These are phyloP conservation scores for Scalesia atractyloides DNA, from an alignment of 129 eudicot species.

Conservation along the genomic window DNA sequence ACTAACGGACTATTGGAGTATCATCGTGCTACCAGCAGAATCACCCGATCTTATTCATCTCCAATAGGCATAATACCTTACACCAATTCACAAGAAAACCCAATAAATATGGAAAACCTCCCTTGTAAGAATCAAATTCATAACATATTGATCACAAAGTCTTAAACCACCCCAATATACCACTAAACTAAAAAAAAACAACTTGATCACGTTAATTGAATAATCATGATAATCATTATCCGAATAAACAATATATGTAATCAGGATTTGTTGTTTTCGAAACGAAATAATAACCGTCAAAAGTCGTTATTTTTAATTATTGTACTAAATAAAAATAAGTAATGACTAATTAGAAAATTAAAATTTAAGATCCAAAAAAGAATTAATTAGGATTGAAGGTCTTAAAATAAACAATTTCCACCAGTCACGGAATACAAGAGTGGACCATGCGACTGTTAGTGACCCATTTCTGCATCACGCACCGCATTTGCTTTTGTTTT, in stretches of 20 bases:
- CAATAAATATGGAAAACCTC: too few relatives aligned
- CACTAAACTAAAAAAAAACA: too few relatives aligned
- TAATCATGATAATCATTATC: neutral
- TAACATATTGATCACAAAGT: too few relatives aligned
- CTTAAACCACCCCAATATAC: too few relatives aligned
- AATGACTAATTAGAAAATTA: neutral
- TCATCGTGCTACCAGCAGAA: too few relatives aligned
- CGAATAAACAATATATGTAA: neutral
- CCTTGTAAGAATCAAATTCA: too few relatives aligned
- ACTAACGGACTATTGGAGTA: too few relatives aligned
- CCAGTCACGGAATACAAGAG: constrained; percentile 38
- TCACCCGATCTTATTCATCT: too few relatives aligned
- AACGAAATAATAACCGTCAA: neutral
- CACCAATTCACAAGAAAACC: too few relatives aligned
- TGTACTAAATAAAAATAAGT: constrained; percentile 1
- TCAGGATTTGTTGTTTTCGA: constrained; percentile 8
- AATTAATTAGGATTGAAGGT: neutral
- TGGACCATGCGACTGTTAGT: constrained; percentile 22
- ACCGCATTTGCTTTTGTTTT: constrained; percentile 17
- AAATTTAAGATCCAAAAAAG: constrained; percentile 10
- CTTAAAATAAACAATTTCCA: constrained; percentile 24
- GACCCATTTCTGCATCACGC: constrained; percentile 35
- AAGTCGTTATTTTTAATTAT: constrained; percentile 7
- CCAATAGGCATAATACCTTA: too few relatives aligned
- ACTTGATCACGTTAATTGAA: neutral